Evolutionary conservation across 2,329 filamentous ascomycete species (phyloP), one percentile per base, ranked within the genome.

Genomic region (Calonectria henricotiae): DNA sequence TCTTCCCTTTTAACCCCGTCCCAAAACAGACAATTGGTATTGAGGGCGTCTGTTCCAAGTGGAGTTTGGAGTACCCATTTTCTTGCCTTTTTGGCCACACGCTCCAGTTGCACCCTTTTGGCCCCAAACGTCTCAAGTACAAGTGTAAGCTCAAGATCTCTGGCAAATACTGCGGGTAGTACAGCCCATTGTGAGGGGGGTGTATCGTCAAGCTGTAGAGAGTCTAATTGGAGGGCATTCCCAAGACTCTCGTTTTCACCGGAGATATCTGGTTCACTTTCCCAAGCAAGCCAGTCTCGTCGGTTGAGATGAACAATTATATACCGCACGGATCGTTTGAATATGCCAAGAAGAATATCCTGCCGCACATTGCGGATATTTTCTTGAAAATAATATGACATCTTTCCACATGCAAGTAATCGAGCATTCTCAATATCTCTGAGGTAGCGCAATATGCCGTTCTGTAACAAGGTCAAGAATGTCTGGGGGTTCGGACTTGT

Each of bases 91-190:
- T 51, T 32, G 7, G 7, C 27, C 5, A 51, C 25, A 1, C 13
- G 47, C 4, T 32, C 15, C 15, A 51, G 47, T 27, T 51, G 47
- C 17, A 27, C 17, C 7, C 17, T 51, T 8, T 51, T 51, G 3
- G 47, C 25, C 27, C 47, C 47, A 51, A 49, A 49, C 4, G 47
- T 51, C 47, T 51, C 47, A 17, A 51, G 47, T 6, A 51, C 47
- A 13, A 51, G 27, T 30, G 47, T 51, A 5, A 51, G 32, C 13
- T 32, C 25, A 5, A 51, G 27, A 32, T 51, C 47, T n/a, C 15
- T 30, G 6, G 13, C 25, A 12, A 51, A 51, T 1, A 51, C 23
- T 13, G 25, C 47, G 12, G 47, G 25, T 1, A 51, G 6, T 8
- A 4, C n/a, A 9, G 25, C 27, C 47, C 47, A 30, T 12, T n/a